These are phyloP conservation scores for Cyclostephanos tholiformis DNA, from an alignment of 108 stramenopile genomes.

Conservation along the genomic window DNA sequence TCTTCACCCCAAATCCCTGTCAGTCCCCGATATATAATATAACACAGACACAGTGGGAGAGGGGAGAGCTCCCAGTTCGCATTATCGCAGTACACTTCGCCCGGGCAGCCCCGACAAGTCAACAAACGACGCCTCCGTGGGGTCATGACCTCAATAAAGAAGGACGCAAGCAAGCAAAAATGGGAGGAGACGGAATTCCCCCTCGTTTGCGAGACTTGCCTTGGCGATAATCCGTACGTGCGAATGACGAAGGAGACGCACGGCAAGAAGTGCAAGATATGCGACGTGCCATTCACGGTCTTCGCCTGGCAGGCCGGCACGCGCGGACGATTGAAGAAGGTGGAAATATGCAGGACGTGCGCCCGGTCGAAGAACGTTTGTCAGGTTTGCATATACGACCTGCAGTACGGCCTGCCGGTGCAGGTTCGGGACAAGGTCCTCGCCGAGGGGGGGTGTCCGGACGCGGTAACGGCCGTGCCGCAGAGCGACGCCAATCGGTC, in stretches of 20 bases:
- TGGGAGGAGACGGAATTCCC: conserved; percentile 98
- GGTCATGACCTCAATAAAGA: conserved; percentile 67
- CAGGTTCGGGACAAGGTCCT: conserved; percentile 91
- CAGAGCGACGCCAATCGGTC: conserved; percentile 88
- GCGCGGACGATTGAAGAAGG: conserved; percentile 92
- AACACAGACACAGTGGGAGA: no score
- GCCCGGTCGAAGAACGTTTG: conserved; percentile 98
- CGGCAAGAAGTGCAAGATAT: conserved; percentile 97
- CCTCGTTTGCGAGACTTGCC: conserved; percentile 98
- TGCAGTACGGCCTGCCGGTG: conserved; percentile 96
- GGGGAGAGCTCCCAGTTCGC: no score
- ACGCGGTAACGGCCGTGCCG: conserved; percentile 71
- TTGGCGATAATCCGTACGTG: conserved; percentile 98
- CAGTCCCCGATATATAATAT: no score
- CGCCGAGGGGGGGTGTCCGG: conserved; percentile 69
- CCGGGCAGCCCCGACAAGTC: no score
- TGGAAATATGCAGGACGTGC: conserved; percentile 96
- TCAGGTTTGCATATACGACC: conserved; percentile 98
- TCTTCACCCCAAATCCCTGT: no score
- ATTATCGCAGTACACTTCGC: no score
- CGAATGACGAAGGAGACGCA: conserved; percentile 95
- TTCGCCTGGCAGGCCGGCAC: conserved; percentile 99
- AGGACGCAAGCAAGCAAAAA: conserved; percentile 87
- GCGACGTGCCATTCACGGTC: conserved; percentile 93
- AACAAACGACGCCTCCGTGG: no score